Evolutionary conservation across 1,139 yeast species (phyloP).

Genomic region (Saccharomyces pastorianus): DNA sequence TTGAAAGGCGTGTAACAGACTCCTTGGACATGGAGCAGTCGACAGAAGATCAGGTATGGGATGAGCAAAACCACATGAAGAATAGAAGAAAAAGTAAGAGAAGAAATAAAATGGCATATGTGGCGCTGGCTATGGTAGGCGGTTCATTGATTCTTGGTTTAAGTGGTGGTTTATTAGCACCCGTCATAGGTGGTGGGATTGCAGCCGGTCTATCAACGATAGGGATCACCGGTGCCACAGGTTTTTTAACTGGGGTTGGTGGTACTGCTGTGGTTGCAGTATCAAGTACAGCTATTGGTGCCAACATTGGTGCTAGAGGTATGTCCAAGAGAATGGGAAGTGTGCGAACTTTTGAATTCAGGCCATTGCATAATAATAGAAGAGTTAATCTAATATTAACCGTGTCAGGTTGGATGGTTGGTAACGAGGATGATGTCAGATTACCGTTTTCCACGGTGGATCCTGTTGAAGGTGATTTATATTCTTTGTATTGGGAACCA

Average conservation of each 20-base stretch:
- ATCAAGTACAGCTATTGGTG: slow-evolving; percentile 87
- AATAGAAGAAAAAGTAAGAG: slow-evolving; percentile 58
- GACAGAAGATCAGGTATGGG: slow-evolving; percentile 62
- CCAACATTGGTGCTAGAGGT: slow-evolving; percentile 76
- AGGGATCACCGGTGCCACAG: slow-evolving; percentile 86
- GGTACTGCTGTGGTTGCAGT: slow-evolving; percentile 93
- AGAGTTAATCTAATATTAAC: slow-evolving; percentile 84
- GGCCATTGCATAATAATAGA: slow-evolving; percentile 85
- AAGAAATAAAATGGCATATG: slow-evolving; percentile 67
- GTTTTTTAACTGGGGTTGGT: slow-evolving; percentile 92
- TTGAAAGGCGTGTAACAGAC: slow-evolving; percentile 84
- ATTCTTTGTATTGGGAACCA: slow-evolving; percentile 93
- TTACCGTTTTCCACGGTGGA: slow-evolving; percentile 94
- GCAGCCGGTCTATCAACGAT: slow-evolving; percentile 96
- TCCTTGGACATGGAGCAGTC: slow-evolving; percentile 80
- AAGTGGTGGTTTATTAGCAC: slow-evolving; percentile 92
- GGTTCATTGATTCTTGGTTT: slow-evolving; percentile 92
- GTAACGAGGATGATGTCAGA: slow-evolving; percentile 90
- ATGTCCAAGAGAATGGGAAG: slow-evolving; percentile 85
- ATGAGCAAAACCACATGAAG: slow-evolving; percentile 64
- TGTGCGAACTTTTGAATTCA: slow-evolving; percentile 86
- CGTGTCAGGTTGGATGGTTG: slow-evolving; percentile 97
- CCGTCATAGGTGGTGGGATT: slow-evolving; percentile 95
- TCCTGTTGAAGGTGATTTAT: slow-evolving; percentile 95
- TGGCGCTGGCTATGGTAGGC: slow-evolving; percentile 94